phyloP scores from a whole-genome alignment of 768 basidiomycete species.

The Tricholoma sp. region DNA sequence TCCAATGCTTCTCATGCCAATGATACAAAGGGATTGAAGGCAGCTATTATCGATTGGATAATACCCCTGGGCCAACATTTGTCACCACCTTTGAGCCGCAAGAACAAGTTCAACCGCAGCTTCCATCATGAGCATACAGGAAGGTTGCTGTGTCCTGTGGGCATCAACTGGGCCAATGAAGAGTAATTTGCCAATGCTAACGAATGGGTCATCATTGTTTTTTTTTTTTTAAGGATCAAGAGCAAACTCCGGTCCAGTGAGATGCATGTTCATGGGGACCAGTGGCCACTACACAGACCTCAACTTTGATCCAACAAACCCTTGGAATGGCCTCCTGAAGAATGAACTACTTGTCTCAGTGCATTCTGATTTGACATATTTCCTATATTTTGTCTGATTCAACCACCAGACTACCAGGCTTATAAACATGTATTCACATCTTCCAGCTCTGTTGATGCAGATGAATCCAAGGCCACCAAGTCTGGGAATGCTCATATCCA shows the following conservation, averaged over 20 bases:
- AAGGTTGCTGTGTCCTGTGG: neutral
- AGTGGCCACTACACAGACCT: neutral
- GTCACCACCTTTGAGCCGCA: neutral
- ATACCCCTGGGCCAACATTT: neutral
- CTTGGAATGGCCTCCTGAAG: neutral
- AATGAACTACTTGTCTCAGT: neutral
- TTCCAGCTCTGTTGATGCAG: neutral
- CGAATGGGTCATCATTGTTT: neutral
- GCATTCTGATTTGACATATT: neutral
- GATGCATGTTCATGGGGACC: neutral
- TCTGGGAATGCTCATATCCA: neutral
- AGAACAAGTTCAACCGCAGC: neutral
- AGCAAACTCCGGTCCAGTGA: neutral
- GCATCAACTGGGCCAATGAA: neutral
- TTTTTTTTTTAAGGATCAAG: neutral
- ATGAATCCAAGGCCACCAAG: neutral
- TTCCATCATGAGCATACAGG: slow-evolving; percentile 3
- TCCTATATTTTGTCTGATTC: neutral
- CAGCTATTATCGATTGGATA: neutral
- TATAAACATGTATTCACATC: neutral
- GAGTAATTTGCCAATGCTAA: neutral
- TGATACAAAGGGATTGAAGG: slow-evolving; percentile 2
- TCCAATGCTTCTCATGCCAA: neutral
- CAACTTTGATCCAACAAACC: neutral
- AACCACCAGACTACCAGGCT: neutral